Base-by-base conservation (phyloP, 148 eudicot species). In the Drosera capensis region DNA sequence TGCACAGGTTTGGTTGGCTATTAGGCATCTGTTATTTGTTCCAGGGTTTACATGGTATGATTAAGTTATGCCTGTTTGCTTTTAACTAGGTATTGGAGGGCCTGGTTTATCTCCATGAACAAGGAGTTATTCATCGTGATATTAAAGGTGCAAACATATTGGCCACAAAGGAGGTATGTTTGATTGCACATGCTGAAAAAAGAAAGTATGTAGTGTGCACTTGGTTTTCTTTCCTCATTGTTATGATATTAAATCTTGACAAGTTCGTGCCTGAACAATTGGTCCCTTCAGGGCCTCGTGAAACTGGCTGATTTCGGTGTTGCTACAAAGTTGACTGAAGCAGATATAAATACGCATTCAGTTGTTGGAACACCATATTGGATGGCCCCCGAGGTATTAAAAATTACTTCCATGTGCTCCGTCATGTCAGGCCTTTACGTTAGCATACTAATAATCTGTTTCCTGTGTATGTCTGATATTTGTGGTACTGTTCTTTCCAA, bases 281-380 rank as follows among this genome's bases (percentile, higher is more conserved):
- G 35, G 14, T 52, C 3, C 25, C 23, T 28, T 61, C 86, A 92
- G 99, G 99, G 99, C 62, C 75, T 86, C 48, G 99, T 92, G 61
- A 92, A 92, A 68, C 86, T 92, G 55, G 99, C 99, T 62, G 95
- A 85, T 79, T 92, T 92, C 66, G 99, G 99, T 28, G 99, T 92
- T 52, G 99, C 99, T 20, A 92, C 99, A 21, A 92, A 92, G 61
- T 65, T 92, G 42, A 85, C 88, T 14, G 99, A 92, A 59, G 99
- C 99, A 45, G 95, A 92, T 79, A 73, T 72, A 35, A 92, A 85
- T 54, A 92, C 99, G 40, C 99, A 85, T 71, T 92, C 95, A 58
- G 99, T 92, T 51, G 99, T 85, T 57, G 99, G 99, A 57, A 92
- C 99, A 20, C 99, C 99, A 13, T 92, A 92, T 55, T 92, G 99